These are phyloP conservation scores for Trifolium pratense DNA, from an alignment of 306 rosid species.

Conservation along the genomic window DNA sequence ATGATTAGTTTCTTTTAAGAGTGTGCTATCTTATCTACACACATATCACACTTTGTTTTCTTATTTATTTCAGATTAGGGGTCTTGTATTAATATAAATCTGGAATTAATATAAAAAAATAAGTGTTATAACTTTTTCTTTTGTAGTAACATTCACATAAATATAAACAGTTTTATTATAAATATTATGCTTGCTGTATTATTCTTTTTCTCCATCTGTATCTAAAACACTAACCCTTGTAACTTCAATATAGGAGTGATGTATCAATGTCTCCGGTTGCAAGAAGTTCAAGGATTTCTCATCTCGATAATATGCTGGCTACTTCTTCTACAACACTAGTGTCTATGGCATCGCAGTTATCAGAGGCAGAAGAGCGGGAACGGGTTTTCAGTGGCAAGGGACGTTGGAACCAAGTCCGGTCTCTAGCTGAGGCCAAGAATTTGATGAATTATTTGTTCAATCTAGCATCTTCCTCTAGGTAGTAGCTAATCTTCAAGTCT, in stretches of 20 bases:
- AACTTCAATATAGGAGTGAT: constrained; percentile 44
- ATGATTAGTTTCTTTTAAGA: neutral
- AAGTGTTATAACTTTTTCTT: neutral
- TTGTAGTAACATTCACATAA: neutral
- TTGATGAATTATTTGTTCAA: constrained; percentile 89
- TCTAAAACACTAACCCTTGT: neutral
- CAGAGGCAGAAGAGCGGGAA: constrained; percentile 96
- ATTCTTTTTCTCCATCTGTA: neutral
- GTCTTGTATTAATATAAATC: neutral
- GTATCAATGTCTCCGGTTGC: constrained; percentile 89
- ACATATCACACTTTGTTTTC: neutral
- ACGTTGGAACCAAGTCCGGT: constrained; percentile 94
- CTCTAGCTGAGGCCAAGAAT: constrained; percentile 90
- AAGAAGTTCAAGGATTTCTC: constrained; percentile 86
- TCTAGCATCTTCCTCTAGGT: constrained; percentile 91
- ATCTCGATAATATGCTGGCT: constrained; percentile 89
- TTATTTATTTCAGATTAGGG: neutral
- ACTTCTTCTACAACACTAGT: constrained; percentile 80
- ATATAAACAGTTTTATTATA: neutral
- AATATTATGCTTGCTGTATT: neutral
- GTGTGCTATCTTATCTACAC: neutral
- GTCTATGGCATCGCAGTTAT: constrained; percentile 93
- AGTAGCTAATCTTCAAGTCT: constrained; percentile 28
- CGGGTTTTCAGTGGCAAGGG: constrained; percentile 87
- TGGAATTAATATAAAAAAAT: neutral